Evolutionary conservation across 176 grass and related monocot genomes (phyloP).

Genomic region (Eragrostis curvula): DNA sequence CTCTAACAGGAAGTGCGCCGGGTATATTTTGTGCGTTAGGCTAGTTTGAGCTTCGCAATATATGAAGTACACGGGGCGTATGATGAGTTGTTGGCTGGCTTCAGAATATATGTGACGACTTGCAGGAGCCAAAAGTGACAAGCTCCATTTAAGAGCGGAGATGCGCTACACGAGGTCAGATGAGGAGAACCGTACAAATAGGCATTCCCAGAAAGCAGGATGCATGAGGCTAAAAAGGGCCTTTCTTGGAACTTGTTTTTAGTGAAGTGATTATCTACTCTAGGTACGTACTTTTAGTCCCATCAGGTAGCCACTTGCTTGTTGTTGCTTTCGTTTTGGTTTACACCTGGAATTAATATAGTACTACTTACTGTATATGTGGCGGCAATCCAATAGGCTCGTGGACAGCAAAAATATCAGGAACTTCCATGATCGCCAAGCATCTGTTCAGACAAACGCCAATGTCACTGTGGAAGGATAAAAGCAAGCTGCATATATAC

Average conservation of each 20-base stretch:
- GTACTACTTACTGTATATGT: too few species aligned
- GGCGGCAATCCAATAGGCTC: not conserved
- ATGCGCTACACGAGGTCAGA: not conserved
- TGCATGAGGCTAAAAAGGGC: not conserved
- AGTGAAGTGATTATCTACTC: slow-evolving; percentile 6
- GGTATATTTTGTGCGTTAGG: too few species aligned
- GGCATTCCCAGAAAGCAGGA: not conserved
- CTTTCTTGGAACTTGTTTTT: slow-evolving; percentile 55
- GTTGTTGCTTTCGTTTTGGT: too few species aligned
- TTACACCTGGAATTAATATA: too few species aligned
- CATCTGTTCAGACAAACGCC: not conserved
- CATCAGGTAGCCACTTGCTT: not conserved
- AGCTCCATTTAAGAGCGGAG: not conserved
- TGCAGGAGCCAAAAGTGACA: not conserved
- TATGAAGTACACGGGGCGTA: too few species aligned
- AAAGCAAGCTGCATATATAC: too few species aligned
- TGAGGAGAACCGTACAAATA: not conserved
- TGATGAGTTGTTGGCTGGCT: not conserved
- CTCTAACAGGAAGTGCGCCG: too few species aligned
- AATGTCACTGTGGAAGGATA: not conserved
- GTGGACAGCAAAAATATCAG: slow-evolving; percentile 3
- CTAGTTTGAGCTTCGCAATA: not conserved
- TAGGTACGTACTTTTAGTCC: slow-evolving; percentile 15
- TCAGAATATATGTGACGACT: not conserved
- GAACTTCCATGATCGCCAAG: not conserved